These are phyloP conservation scores for Casuarina cunninghamiana DNA, from an alignment of 306 rosid genomes.

Conservation along the genomic window DNA sequence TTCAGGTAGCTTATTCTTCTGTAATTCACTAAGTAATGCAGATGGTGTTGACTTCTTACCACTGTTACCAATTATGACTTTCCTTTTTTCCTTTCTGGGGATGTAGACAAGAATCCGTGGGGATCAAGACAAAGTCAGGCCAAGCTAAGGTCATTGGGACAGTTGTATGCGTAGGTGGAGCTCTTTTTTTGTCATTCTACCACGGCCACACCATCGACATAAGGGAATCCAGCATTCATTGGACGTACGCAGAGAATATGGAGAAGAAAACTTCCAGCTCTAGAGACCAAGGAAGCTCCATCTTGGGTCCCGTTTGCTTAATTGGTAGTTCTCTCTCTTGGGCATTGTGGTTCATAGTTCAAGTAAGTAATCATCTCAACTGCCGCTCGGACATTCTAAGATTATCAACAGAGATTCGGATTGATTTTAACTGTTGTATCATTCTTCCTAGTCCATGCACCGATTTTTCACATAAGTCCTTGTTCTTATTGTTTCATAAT, in stretches of 20 bases:
- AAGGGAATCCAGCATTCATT: conserved; percentile 61
- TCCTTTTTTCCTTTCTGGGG: no score
- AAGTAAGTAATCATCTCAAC: conserved; percentile 37
- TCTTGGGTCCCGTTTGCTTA: conserved; percentile 49
- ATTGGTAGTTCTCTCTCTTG: conserved; percentile 53
- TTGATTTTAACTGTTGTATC: background rate
- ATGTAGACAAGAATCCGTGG: conserved; percentile 66
- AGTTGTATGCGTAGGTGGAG: conserved; percentile 69
- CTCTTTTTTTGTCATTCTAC: conserved; percentile 71
- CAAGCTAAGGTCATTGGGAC: conserved; percentile 67
- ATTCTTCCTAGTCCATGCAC: no score
- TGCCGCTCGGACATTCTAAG: background rate
- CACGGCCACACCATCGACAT: conserved; percentile 57
- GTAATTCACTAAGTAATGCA: background rate
- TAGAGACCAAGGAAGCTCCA: conserved; percentile 1
- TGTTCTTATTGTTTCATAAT: background rate
- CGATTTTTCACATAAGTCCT: no score
- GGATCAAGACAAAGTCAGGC: conserved; percentile 47
- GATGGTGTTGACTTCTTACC: background rate
- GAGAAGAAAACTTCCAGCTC: conserved; percentile 23
- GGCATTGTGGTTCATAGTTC: conserved; percentile 66
- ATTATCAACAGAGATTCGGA: background rate
- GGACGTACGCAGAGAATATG: conserved; percentile 55
- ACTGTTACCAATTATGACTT: background rate
- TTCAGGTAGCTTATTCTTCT: conserved; percentile 47